Percentiles rank a stretch among this genome's conserved stretches.
Conservation (phyloP, 345 rosid species). For the Acer saccharum region DNA sequence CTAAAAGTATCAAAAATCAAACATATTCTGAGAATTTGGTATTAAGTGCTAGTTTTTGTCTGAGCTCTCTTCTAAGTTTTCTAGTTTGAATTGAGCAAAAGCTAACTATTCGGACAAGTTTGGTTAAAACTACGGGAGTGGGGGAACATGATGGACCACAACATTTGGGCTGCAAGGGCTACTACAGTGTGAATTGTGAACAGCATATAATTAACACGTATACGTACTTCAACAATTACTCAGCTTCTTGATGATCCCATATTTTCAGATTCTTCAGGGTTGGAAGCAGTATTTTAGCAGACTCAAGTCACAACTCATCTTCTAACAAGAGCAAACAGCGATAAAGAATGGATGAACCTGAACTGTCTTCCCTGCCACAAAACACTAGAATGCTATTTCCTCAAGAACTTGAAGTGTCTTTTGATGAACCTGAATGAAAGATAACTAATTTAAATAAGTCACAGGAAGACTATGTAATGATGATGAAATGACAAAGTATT, state of each 20-base stretch:
- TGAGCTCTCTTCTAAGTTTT: not conserved
- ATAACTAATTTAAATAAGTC: conserved; percentile 14
- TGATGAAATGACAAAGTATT: conserved; percentile 4
- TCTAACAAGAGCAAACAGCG: not conserved
- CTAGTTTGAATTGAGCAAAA: not conserved
- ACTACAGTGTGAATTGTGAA: not conserved
- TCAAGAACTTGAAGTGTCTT: conserved; percentile 82
- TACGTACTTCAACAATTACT: conserved; percentile 7
- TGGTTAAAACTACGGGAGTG: not conserved
- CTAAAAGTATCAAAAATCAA: not conserved
- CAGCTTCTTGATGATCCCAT: not conserved
- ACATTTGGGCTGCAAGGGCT: not conserved
- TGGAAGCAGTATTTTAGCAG: conserved; percentile 6
- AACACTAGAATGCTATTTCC: conserved; percentile 74
- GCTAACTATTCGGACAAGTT: not conserved
- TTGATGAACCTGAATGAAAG: conserved; percentile 69
- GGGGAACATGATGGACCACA: not conserved
- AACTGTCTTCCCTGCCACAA: conserved; percentile 12
- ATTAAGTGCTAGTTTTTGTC: not conserved
- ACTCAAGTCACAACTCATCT: not conserved
- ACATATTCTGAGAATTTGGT: not conserved
- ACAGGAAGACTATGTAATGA: not conserved
- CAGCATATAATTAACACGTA: not conserved
- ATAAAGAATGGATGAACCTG: not conserved
- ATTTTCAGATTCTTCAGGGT: conserved; percentile 1